Base-by-base conservation (phyloP, 2,329 filamentous ascomycete genomes). In the Hirsutella minnesotensis region DNA sequence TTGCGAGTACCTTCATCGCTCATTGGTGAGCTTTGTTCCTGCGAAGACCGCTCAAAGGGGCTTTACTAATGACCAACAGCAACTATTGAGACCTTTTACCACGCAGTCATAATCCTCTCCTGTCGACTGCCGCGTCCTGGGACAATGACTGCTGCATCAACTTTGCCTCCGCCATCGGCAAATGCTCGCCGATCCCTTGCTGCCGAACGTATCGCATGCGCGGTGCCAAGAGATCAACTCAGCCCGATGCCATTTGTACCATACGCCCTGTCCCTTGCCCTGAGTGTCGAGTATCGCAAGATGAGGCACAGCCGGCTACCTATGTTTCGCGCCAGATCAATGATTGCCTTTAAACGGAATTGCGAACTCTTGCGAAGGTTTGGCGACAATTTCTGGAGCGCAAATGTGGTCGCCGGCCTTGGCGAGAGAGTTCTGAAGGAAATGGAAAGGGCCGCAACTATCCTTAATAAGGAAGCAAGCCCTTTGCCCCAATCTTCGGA, bases 11-110 rank as follows among this genome's bases (percentile, higher is more conserved):
- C 72, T 1, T 67, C 68, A 1, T 63, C 61, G 19, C 59, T 74
- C 9, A 64, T 78, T 9, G 70, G 72, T 76, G 24, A 27, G 24
- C 12, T 27, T 27, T 27, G 7, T 27, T 27, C 12, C 7, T 27
- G 12, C 12, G 7, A 27, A 27, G 24, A n/a, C n/a, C n/a, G n/a
- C n/a, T n/a, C n/a, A n/a, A n/a, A n/a, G n/a, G n/a, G n/a, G n/a
- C n/a, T n/a, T 27, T 12, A 27, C 24, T 30, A n/a, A 4, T 7
- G 21, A 9, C 1, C 3, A 5, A 5, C 31, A 77, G 75, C 69
- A 8, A 79, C 77, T 0, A 66, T 81, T 7, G 77, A 81, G 49
- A 69, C 74, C 1, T 70, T 82, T 15, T 82, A 82, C 50, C 76
- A 81, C 50, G 75, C 77, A 3, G 72, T 82, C 7, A 72, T 75